Percentiles rank a stretch among this genome's conserved stretches.
Conservation (phyloP, 2,329 filamentous ascomycete genomes). For the Scedosporium minutisporum region DNA sequence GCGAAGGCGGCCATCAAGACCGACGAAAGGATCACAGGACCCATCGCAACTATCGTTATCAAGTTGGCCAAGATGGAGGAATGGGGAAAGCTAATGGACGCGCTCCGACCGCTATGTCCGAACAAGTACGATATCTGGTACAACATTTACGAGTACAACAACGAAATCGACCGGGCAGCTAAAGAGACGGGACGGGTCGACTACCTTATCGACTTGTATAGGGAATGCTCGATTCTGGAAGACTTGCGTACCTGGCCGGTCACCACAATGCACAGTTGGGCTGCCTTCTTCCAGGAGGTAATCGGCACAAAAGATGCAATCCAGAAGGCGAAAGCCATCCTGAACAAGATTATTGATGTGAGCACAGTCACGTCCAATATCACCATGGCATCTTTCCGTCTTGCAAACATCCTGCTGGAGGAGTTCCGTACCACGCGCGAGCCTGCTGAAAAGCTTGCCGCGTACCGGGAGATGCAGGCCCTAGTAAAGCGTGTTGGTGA, state of each 20-base stretch:
- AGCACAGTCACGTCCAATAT: background rate
- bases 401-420: conserved; percentile 3
- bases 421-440: background rate
- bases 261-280: background rate
- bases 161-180: background rate
- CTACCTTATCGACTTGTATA: background rate
- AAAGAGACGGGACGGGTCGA: background rate
- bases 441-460: background rate
- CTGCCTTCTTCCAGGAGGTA: conserved; percentile 2
- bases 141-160: background rate
- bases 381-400: background rate
- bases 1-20: background rate
- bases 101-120: background rate
- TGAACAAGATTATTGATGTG: conserved; percentile 1
- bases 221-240: background rate
- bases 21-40: background rate
- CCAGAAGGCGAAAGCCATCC: background rate
- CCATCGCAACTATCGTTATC: background rate
- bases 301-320: background rate
- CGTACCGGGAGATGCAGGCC: conserved; percentile 1
- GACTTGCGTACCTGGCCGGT: background rate
- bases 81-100: conserved; percentile 1
- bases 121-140: background rate
- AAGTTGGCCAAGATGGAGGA: background rate
- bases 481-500: background rate